Conservation (phyloP, 208 protist species). For the Phytomonas sp. region DNA sequence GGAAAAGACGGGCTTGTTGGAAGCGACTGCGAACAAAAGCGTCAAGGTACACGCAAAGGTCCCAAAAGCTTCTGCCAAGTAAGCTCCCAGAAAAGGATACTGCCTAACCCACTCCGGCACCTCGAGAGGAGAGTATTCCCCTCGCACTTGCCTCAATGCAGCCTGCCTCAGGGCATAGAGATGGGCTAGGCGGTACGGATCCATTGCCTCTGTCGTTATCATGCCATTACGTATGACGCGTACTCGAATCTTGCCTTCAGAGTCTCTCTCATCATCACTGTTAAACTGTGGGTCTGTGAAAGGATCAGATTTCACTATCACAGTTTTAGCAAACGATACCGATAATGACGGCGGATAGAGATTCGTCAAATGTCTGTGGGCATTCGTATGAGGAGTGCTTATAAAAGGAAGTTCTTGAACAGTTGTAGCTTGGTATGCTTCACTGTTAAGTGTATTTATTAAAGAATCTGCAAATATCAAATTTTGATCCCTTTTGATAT, state of each 20-base stretch:
- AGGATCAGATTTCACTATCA: background rate
- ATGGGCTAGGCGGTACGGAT: conserved; percentile 45
- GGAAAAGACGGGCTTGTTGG: conserved; percentile 56
- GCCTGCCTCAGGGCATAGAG: conserved; percentile 66
- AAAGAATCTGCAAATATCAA: background rate
- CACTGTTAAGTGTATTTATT: background rate
- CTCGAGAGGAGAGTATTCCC: conserved; percentile 54
- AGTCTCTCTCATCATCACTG: background rate
- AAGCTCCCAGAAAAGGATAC: conserved; percentile 72
- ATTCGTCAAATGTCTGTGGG: background rate
- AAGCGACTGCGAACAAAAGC: conserved; percentile 58
- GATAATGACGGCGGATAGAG: background rate
- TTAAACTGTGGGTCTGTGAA: background rate
- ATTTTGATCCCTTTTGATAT: background rate
- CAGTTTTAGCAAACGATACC: background rate
- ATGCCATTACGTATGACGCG: conserved; percentile 37
- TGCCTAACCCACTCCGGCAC: conserved; percentile 79
- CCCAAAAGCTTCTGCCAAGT: conserved; percentile 67
- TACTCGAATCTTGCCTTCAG: conserved; percentile 20
- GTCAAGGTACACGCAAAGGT: conserved; percentile 77
- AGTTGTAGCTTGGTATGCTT: background rate
- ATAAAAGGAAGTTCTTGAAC: background rate
- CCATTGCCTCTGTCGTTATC: conserved; percentile 38
- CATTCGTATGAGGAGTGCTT: background rate
- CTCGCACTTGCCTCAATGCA: conserved; percentile 41